phyloP scores from a whole-genome alignment of 1,284 basidiomycete genomes.

The Trametes hirsuta region DNA sequence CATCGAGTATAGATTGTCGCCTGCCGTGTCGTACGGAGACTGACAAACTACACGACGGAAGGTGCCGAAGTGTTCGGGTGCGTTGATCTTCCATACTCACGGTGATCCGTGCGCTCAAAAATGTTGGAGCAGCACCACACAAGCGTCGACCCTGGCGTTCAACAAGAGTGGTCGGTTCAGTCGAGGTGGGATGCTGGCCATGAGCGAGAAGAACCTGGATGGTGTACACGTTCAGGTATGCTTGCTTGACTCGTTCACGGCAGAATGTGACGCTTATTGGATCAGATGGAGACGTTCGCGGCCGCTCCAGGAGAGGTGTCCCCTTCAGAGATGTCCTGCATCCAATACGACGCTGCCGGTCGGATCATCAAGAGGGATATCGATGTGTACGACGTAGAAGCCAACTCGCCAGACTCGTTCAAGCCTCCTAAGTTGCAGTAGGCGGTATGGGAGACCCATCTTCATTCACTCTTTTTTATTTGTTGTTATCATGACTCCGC shows the following conservation, averaged over 20 bases:
- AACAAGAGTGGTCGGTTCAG: constrained; percentile 27
- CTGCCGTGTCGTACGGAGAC: constrained; percentile 66
- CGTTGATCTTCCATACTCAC: constrained; percentile 32
- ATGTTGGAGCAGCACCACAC: constrained; percentile 31
- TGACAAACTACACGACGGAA: constrained; percentile 58
- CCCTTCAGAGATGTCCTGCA: constrained; percentile 41
- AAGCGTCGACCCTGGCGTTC: constrained; percentile 45
- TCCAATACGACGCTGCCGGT: constrained; percentile 57
- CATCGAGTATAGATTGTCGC: constrained; percentile 60
- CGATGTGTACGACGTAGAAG: constrained; percentile 55
- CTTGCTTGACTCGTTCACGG: background rate
- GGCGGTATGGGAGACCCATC: background rate
- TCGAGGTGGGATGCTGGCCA: constrained; percentile 35
- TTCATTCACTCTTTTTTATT: background rate
- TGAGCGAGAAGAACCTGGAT: constrained; percentile 38
- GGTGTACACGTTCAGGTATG: constrained; percentile 57
- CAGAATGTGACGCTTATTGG: too few species aligned
- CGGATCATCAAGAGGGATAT: constrained; percentile 40
- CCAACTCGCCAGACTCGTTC: constrained; percentile 63
- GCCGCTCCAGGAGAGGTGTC: constrained; percentile 38
- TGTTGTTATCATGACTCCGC: background rate
- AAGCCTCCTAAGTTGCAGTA: constrained; percentile 44
- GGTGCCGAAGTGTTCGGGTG: constrained; percentile 57
- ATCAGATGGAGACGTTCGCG: constrained; percentile 58
- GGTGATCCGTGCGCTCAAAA: background rate